Conservation (phyloP, 495 filamentous ascomycete genomes). For the Lasiosphaeriaceae sp. region DNA sequence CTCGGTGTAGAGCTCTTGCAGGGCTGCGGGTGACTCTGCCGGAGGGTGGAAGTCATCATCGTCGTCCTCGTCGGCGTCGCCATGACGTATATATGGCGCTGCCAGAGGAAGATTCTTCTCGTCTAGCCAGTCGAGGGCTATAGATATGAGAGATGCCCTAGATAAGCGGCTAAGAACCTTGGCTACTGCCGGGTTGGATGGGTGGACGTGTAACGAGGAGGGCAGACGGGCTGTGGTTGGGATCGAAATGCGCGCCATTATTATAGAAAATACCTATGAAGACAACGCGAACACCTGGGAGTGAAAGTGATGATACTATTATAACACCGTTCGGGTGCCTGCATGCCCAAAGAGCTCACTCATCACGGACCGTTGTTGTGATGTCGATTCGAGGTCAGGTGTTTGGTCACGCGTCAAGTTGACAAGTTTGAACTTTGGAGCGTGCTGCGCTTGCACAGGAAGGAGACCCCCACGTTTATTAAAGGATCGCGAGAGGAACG, state of each 20-base stretch:
- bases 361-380: too few species aligned
- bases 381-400: too few species aligned
- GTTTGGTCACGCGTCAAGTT: too few species aligned
- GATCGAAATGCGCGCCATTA: constrained; percentile 43
- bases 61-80: constrained; percentile 35
- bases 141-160: constrained; percentile 61
- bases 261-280: not conserved
- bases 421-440: too few species aligned
- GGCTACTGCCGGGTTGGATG: constrained; percentile 57
- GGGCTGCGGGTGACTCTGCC: constrained; percentile 55
- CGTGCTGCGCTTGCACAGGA: too few species aligned
- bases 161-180: constrained; percentile 66
- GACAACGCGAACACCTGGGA: not conserved
- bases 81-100: constrained; percentile 45
- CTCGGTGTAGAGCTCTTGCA: constrained; percentile 58
- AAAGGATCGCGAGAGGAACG: too few species aligned
- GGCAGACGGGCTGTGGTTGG: constrained; percentile 45
- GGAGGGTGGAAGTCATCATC: constrained; percentile 56
- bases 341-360: too few species aligned
- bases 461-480: too few species aligned
- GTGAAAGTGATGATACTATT: not conserved
- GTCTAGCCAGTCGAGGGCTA: constrained; percentile 71
- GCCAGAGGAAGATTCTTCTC: constrained; percentile 56
- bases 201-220: constrained; percentile 55
- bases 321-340: not conserved